Percentiles rank a stretch among this genome's conserved stretches.
Conservation (phyloP, 352 stramenopile genomes). For the Pythium coloratum region DNA sequence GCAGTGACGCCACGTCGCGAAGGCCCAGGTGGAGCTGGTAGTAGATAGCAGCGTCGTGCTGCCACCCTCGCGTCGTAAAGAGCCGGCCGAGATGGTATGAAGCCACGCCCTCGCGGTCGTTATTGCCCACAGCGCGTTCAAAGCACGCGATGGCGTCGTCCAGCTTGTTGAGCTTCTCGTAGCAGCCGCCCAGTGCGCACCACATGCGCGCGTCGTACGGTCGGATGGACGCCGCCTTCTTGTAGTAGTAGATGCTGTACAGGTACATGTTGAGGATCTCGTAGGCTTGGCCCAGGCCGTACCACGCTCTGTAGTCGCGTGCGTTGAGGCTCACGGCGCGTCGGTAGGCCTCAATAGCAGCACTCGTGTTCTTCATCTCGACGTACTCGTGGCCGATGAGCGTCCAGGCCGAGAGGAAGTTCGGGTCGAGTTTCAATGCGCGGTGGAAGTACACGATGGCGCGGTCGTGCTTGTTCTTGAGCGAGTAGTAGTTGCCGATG, state of each 20-base stretch:
- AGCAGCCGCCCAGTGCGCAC: conserved; percentile 91
- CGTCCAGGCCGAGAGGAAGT: conserved; percentile 96
- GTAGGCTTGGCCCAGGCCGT: conserved; percentile 98
- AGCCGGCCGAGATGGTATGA: conserved; percentile 71
- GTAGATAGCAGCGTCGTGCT: conserved; percentile 69
- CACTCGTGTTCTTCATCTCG: conserved; percentile 98
- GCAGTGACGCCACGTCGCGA: conserved; percentile 29
- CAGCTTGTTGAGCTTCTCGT: conserved; percentile 71
- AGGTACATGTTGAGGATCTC: conserved; percentile 98
- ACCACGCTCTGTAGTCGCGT: conserved; percentile 97
- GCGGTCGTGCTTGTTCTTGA: conserved; percentile 94
- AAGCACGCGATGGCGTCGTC: conserved; percentile 80
- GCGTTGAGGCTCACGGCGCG: conserved; percentile 91
- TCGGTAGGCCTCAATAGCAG: conserved; percentile 96
- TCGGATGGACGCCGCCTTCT: conserved; percentile 93
- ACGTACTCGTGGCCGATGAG: conserved; percentile 99
- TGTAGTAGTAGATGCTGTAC: conserved; percentile 99
- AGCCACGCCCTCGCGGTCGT: conserved; percentile 74
- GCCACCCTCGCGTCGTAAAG: conserved; percentile 43
- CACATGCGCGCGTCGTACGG: conserved; percentile 98
- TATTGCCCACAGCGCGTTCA: conserved; percentile 67
- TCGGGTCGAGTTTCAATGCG: conserved; percentile 93
- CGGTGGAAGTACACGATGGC: conserved; percentile 97
- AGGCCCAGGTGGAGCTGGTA: conserved; percentile 70
- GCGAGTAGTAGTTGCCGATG: conserved; percentile 91